These are phyloP conservation scores for Myriangium duriaei DNA, from an alignment of 2,329 filamentous ascomycete species.

Conservation along the genomic window DNA sequence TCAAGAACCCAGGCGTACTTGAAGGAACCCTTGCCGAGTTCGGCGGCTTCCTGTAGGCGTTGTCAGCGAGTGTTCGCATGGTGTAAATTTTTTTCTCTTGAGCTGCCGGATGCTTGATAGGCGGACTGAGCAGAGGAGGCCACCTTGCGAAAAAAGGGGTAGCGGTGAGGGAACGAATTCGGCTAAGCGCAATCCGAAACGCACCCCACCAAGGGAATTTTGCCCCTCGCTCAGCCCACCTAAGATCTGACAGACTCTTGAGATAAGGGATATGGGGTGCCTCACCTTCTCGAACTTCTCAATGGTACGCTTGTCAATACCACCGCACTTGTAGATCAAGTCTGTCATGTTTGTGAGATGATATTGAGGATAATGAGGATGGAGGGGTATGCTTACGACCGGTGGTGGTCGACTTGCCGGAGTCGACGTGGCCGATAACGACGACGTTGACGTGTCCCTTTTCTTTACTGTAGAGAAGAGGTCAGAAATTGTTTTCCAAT, in stretches of 20 bases:
- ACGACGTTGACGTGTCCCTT: constrained; percentile 93
- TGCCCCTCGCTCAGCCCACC: constrained; percentile 8
- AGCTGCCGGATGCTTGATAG: too few relatives aligned
- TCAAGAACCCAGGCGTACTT: constrained; percentile 99
- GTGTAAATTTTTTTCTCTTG: too few relatives aligned
- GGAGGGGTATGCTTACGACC: constrained; percentile 47
- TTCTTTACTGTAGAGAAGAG: constrained; percentile 65
- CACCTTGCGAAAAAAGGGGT: constrained; percentile 1
- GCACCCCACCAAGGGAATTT: constrained; percentile 12
- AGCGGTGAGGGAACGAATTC: constrained; percentile 6
- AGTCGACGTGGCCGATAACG: constrained; percentile 99
- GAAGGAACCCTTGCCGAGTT: constrained; percentile 99
- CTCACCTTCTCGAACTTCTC: constrained; percentile 99
- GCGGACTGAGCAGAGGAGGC: too few relatives aligned
- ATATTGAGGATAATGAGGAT: constrained; percentile 18
- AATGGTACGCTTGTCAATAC: constrained; percentile 99
- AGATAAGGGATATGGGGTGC: constrained; percentile 6
- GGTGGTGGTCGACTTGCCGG: constrained; percentile 95
- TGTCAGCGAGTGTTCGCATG: constrained; percentile 26
- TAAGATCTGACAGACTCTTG: not conserved
- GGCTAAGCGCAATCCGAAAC: constrained; percentile 12
- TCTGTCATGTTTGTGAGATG: constrained; percentile 52
- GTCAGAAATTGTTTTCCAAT: constrained; percentile 22
- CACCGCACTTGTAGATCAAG: constrained; percentile 99
- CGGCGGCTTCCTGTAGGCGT: constrained; percentile 72